A percentile compares a stretch with the other conserved stretches of the same genome.
phyloP scores from a whole-genome alignment of 192 early-diverging fungal species.

The Umbelopsis vinacea region DNA sequence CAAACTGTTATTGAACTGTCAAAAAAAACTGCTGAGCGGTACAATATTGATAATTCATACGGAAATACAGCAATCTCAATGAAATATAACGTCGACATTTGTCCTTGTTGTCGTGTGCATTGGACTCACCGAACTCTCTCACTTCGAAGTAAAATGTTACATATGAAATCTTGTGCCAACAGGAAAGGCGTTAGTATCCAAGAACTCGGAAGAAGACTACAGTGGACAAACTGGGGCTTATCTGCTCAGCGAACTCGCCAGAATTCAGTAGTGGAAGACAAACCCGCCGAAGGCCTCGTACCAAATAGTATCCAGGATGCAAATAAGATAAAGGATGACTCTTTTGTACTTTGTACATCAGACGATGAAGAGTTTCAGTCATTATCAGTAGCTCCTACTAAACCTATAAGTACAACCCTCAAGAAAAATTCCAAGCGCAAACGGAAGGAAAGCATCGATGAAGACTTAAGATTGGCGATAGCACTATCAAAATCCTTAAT shows the following conservation, averaged over 20 bases:
- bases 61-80: not conserved
- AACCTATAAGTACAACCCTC: not conserved
- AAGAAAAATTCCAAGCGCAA: not conserved
- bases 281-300: not conserved
- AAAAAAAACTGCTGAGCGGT: not conserved
- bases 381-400: not conserved
- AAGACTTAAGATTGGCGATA: not conserved
- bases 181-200: not conserved
- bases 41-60: not conserved
- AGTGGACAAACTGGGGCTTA: slow-evolving; percentile 6
- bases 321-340: not conserved
- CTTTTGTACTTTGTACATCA: slow-evolving; percentile 4
- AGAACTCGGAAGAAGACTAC: slow-evolving; percentile 5
- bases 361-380: not conserved
- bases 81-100: not conserved
- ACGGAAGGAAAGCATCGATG: not conserved
- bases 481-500: not conserved
- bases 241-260: not conserved
- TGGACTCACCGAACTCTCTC: not conserved
- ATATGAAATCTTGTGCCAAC: slow-evolving; percentile 8
- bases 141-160: slow-evolving; percentile 1
- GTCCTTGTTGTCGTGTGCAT: slow-evolving; percentile 2
- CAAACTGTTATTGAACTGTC: not conserved
- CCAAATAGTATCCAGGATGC: not conserved
- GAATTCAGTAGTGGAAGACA: not conserved